Conservation (phyloP, 208 protist species). For the Zelonia costaricensis region DNA sequence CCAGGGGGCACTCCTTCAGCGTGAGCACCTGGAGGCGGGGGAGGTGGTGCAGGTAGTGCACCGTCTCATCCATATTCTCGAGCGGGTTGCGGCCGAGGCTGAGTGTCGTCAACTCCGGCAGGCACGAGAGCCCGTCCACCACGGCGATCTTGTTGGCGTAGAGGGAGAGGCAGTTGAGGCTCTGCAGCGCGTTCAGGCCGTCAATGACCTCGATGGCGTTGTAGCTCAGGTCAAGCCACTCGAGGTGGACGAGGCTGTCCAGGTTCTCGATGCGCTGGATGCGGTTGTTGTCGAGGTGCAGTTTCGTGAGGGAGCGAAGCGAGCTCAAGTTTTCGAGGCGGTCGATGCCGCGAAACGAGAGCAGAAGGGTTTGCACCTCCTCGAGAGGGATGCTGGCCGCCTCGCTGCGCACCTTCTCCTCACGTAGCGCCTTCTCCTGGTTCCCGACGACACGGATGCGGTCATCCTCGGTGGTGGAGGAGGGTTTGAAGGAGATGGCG, state of each 20-base stretch:
- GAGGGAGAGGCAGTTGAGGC: conserved; percentile 91
- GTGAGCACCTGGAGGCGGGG: conserved; percentile 82
- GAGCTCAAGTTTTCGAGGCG: conserved; percentile 92
- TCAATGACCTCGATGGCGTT: conserved; percentile 94
- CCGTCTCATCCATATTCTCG: conserved; percentile 81
- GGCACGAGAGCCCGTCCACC: conserved; percentile 66
- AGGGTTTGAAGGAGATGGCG: conserved; percentile 66
- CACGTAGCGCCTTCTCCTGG: conserved; percentile 52
- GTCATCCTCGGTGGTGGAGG: conserved; percentile 74
- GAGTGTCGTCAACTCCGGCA: conserved; percentile 82
- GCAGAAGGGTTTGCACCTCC: conserved; percentile 63
- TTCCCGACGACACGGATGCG: conserved; percentile 72
- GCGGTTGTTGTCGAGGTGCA: conserved; percentile 96
- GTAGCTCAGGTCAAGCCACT: conserved; percentile 93
- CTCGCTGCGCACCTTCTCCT: conserved; percentile 53
- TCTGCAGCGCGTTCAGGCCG: conserved; percentile 74
- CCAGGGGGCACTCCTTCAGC: conserved; percentile 71
- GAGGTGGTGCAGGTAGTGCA: conserved; percentile 79
- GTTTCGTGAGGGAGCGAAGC: conserved; percentile 85
- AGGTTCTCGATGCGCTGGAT: conserved; percentile 94
- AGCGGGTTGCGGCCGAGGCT: conserved; percentile 95
- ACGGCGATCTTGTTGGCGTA: conserved; percentile 86
- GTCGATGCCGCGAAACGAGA: conserved; percentile 70
- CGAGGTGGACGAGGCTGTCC: conserved; percentile 74
- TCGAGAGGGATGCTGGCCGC: conserved; percentile 59